Evolutionary conservation across 2,329 filamentous ascomycete species (phyloP).

Genomic region (Penicillium sp.): DNA sequence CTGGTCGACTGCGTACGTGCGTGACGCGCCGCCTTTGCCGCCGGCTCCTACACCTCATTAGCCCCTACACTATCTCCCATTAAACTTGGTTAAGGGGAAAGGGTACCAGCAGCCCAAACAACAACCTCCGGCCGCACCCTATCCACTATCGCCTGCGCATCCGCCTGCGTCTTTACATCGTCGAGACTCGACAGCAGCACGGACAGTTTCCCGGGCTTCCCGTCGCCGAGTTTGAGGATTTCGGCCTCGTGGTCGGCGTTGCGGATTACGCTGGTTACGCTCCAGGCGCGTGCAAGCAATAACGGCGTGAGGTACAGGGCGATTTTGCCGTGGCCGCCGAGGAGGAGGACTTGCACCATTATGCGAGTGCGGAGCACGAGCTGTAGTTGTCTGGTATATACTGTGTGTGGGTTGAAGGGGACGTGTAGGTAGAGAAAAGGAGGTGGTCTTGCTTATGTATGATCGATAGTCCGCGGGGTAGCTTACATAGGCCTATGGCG

Average conservation of each 20-base stretch:
- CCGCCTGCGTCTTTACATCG: conserved; percentile 60
- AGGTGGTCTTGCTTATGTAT: neutral
- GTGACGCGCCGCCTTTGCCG: conserved; percentile 49
- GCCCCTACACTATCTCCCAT: neutral
- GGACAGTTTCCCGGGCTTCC: conserved; percentile 59
- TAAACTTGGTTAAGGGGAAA: neutral
- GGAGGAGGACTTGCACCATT: conserved; percentile 59
- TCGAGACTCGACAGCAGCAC: conserved; percentile 69
- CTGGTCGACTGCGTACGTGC: conserved; percentile 52
- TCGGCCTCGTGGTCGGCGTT: conserved; percentile 62
- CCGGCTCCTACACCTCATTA: conserved; percentile 44
- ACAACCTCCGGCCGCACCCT: conserved; percentile 42
- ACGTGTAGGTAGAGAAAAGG: too few species aligned
- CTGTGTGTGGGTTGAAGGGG: neutral
- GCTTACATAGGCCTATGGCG: neutral
- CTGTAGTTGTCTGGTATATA: neutral
- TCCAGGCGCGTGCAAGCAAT: conserved; percentile 69
- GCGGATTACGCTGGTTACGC: conserved; percentile 74
- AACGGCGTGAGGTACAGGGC: conserved; percentile 71
- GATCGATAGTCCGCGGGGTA: neutral
- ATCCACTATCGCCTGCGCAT: conserved; percentile 60
- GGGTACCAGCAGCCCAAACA: conserved; percentile 45
- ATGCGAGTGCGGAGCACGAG: too few species aligned
- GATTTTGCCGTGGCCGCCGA: conserved; percentile 79
- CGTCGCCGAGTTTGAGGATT: conserved; percentile 58